Percentiles rank a stretch among this genome's conserved stretches.
Conservation (phyloP, 2,329 filamentous ascomycete genomes). For the Clonostachys sp. region DNA sequence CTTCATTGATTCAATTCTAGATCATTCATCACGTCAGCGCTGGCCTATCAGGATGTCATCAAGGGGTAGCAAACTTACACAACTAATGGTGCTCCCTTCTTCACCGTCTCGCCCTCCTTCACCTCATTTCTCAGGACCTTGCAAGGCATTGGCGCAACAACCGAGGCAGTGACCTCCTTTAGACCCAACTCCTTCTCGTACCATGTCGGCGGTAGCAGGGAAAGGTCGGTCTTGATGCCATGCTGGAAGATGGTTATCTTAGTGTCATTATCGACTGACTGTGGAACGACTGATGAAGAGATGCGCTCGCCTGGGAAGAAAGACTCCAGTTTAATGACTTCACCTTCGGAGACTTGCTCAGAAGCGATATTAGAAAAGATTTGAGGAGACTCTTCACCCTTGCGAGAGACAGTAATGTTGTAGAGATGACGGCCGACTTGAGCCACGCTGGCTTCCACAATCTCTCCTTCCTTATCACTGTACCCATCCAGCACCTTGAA, state of each 20-base stretch:
- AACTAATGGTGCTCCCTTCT: slow-evolving; percentile 81
- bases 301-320: slow-evolving; percentile 82
- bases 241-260: slow-evolving; percentile 75
- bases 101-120: slow-evolving; percentile 72
- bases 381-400: slow-evolving; percentile 26
- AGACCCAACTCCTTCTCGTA: slow-evolving; percentile 81
- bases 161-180: slow-evolving; percentile 76
- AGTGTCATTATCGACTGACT: slow-evolving; percentile 45
- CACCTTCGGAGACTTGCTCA: slow-evolving; percentile 19
- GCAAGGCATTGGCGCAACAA: slow-evolving; percentile 94
- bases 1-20: slow-evolving; percentile 80
- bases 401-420: slow-evolving; percentile 37
- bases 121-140: slow-evolving; percentile 92
- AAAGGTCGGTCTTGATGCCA: slow-evolving; percentile 54
- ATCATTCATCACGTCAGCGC: neutral
- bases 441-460: slow-evolving; percentile 47
- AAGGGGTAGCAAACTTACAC: slow-evolving; percentile 49
- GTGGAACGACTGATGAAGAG: slow-evolving; percentile 69
- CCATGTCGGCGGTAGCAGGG: slow-evolving; percentile 66
- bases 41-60: too few relatives aligned
- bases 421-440: slow-evolving; percentile 43
- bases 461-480: slow-evolving; percentile 58
- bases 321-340: slow-evolving; percentile 24
- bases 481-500: slow-evolving; percentile 57
- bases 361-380: slow-evolving; percentile 41